phyloP scores from a whole-genome alignment of 1,139 yeast genomes.

The Pichia sp. region DNA sequence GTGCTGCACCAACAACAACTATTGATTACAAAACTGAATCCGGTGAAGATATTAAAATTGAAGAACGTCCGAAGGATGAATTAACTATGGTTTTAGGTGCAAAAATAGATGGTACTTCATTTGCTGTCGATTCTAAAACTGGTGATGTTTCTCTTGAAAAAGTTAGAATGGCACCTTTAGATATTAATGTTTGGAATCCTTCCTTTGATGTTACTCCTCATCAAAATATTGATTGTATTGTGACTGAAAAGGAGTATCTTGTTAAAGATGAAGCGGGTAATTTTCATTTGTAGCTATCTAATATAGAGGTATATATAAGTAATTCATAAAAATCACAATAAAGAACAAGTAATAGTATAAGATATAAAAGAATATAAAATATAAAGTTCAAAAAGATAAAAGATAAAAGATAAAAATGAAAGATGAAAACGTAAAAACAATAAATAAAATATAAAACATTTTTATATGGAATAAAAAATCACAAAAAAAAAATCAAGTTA shows the following conservation, averaged over 20 bases:
- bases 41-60: slow-evolving; percentile 77
- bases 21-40: slow-evolving; percentile 60
- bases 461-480: too few species aligned
- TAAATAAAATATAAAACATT: too few species aligned
- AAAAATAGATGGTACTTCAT: slow-evolving; percentile 31
- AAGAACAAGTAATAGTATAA: not conserved
- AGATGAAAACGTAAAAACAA: too few species aligned
- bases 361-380: not conserved
- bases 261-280: slow-evolving; percentile 41
- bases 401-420: too few species aligned
- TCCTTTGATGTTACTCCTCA: slow-evolving; percentile 93
- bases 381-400: not conserved
- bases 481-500: too few species aligned
- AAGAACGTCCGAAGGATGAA: slow-evolving; percentile 79
- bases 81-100: slow-evolving; percentile 74
- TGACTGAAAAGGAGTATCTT: slow-evolving; percentile 67
- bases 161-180: slow-evolving; percentile 83
- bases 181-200: slow-evolving; percentile 90
- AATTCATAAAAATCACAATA: not conserved
- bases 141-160: slow-evolving; percentile 33
- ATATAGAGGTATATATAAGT: not conserved
- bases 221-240: slow-evolving; percentile 74
- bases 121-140: slow-evolving; percentile 15
- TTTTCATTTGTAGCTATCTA: slow-evolving; percentile 34
- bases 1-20: slow-evolving; percentile 93